These are phyloP conservation scores for Ascochyta koolunga DNA, from an alignment of 2,329 filamentous ascomycete genomes.

Conservation along the genomic window DNA sequence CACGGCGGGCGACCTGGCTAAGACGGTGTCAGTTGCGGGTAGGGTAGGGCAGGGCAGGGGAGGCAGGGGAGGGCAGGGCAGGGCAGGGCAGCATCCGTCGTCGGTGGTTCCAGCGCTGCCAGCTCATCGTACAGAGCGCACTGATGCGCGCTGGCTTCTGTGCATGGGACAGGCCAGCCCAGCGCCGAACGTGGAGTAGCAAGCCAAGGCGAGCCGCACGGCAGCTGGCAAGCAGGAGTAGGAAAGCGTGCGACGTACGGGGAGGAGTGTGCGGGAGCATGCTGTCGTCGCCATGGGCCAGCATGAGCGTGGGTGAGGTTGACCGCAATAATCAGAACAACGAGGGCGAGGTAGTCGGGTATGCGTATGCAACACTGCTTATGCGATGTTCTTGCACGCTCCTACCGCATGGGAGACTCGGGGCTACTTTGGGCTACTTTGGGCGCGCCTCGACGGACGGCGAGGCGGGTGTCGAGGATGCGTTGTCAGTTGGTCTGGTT, in stretches of 20 bases:
- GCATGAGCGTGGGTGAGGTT: conserved; percentile 2
- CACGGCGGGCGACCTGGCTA: conserved; percentile 60
- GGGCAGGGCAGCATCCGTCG: neutral
- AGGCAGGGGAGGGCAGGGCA: neutral
- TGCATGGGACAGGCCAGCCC: neutral
- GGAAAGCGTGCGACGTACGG: conserved; percentile 58
- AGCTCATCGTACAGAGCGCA: conserved; percentile 50
- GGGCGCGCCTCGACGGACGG: conserved; percentile 19
- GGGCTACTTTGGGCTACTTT: conserved; percentile 24
- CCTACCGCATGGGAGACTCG: conserved; percentile 26
- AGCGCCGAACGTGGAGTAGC: too few relatives aligned
- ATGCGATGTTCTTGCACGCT: neutral
- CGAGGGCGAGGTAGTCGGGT: too few relatives aligned
- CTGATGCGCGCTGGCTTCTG: conserved; percentile 31
- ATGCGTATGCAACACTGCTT: too few relatives aligned
- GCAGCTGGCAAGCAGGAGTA: neutral
- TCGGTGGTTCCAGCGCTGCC: conserved; percentile 30
- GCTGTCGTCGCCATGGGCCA: conserved; percentile 35
- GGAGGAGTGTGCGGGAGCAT: conserved; percentile 53
- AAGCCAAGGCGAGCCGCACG: too few relatives aligned
- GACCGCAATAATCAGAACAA: neutral
- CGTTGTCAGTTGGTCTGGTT: conserved; percentile 22
- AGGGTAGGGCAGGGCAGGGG: neutral
- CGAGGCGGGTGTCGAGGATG: conserved; percentile 24
- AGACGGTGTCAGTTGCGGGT: conserved; percentile 26